phyloP scores from a whole-genome alignment of 768 basidiomycete species.

The Amanita molliuscula region DNA sequence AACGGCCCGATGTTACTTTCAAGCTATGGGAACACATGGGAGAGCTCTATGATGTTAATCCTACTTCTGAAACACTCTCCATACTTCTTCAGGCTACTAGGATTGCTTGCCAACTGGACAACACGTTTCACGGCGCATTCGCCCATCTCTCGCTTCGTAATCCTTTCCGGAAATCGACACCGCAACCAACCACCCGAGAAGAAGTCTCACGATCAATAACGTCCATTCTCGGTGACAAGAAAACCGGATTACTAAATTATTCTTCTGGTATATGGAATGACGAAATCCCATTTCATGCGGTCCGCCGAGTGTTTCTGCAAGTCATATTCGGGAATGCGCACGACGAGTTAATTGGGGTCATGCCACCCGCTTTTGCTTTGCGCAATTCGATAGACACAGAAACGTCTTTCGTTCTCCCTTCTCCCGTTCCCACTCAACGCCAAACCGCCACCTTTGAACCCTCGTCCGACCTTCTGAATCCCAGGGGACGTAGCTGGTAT shows the following conservation, averaged over 20 bases:
- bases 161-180: constrained; percentile 17
- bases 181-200: constrained; percentile 9
- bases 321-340: constrained; percentile 44
- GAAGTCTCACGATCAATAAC: constrained; percentile 19
- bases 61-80: constrained; percentile 45
- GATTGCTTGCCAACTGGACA: constrained; percentile 39
- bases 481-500: constrained; percentile 8
- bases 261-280: constrained; percentile 34
- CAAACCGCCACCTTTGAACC: constrained; percentile 11
- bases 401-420: constrained; percentile 5
- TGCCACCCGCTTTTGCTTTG: constrained; percentile 26
- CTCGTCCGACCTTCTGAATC: constrained; percentile 16
- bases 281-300: constrained; percentile 35
- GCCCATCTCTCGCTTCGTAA: constrained; percentile 31
- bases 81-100: constrained; percentile 54
- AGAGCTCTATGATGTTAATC: constrained; percentile 44
- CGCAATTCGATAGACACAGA: constrained; percentile 17
- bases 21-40: constrained; percentile 60
- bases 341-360: constrained; percentile 17
- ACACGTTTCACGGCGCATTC: constrained; percentile 38
- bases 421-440: constrained; percentile 5
- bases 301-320: constrained; percentile 41
- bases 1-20: constrained; percentile 56
- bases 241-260: constrained; percentile 16
- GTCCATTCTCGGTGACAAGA: constrained; percentile 16